Evolutionary conservation across 352 stramenopile genomes (phyloP).

Genomic region (Globisporangium ultimum): DNA sequence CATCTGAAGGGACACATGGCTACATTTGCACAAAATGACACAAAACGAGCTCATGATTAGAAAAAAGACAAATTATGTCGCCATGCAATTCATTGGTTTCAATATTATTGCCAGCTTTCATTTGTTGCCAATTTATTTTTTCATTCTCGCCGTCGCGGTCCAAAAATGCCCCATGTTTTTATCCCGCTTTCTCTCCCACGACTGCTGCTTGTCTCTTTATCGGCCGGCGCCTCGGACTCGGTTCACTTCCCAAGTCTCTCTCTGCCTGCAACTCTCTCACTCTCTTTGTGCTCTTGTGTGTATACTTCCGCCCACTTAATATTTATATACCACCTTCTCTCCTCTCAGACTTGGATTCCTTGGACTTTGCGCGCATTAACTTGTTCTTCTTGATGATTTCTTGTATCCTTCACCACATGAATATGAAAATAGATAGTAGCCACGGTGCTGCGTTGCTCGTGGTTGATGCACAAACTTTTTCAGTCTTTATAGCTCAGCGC

Average conservation of each 20-base stretch:
- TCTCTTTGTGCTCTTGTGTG: not conserved
- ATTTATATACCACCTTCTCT: constrained; percentile 10
- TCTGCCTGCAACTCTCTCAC: not conserved
- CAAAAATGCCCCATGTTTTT: not conserved
- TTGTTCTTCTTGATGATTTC: not conserved
- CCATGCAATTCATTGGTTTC: not conserved
- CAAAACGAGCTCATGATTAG: not conserved
- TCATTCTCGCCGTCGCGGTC: too few species aligned
- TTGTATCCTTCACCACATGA: not conserved
- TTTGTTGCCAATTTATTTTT: too few species aligned
- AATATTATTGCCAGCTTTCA: too few species aligned
- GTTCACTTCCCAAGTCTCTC: constrained; percentile 4
- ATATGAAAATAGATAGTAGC: constrained; percentile 1
- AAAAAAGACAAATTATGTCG: not conserved
- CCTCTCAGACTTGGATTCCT: not conserved
- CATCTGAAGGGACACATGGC: too few species aligned
- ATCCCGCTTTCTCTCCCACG: not conserved
- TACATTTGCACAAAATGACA: too few species aligned
- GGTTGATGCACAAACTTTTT: too few species aligned
- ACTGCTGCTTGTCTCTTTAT: not conserved
- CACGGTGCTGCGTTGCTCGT: not conserved
- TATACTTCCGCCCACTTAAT: constrained; percentile 1
- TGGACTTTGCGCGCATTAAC: too few species aligned
- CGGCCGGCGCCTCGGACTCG: not conserved
- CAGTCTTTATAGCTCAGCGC: constrained; percentile 12